phyloP scores from a whole-genome alignment of 768 basidiomycete species.

The Lactarius quietus region DNA sequence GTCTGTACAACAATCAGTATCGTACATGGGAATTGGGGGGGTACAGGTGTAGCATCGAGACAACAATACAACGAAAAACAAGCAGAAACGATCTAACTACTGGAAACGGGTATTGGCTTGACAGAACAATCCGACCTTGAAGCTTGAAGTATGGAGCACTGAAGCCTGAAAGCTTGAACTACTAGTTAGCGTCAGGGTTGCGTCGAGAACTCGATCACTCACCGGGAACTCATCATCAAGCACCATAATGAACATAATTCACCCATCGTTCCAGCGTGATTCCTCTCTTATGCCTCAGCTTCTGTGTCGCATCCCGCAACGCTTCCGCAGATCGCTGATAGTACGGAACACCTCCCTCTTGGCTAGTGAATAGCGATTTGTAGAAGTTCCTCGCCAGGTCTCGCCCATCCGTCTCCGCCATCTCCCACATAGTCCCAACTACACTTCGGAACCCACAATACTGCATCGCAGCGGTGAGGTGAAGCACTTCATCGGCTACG shows the following conservation, averaged over 20 bases:
- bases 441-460: neutral
- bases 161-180: no score
- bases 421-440: neutral
- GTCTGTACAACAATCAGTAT: neutral
- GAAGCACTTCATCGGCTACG: neutral
- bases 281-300: slow-evolving; percentile 1
- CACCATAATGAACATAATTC: slow-evolving; percentile 13
- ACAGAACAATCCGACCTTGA: no score
- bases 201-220: neutral
- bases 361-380: neutral
- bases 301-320: neutral
- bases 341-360: neutral
- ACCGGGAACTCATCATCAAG: neutral
- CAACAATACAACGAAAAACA: neutral
- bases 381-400: slow-evolving; percentile 11
- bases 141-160: no score
- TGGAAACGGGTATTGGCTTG: neutral
- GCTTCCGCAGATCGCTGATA: neutral
- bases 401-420: neutral
- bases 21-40: neutral
- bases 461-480: neutral
- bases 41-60: neutral
- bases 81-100: neutral
- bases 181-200: neutral
- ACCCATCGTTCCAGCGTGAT: slow-evolving; percentile 7